These are phyloP conservation scores for Zygosaccharomyces sapae DNA, from an alignment of 1,139 yeast genomes.

Conservation along the genomic window DNA sequence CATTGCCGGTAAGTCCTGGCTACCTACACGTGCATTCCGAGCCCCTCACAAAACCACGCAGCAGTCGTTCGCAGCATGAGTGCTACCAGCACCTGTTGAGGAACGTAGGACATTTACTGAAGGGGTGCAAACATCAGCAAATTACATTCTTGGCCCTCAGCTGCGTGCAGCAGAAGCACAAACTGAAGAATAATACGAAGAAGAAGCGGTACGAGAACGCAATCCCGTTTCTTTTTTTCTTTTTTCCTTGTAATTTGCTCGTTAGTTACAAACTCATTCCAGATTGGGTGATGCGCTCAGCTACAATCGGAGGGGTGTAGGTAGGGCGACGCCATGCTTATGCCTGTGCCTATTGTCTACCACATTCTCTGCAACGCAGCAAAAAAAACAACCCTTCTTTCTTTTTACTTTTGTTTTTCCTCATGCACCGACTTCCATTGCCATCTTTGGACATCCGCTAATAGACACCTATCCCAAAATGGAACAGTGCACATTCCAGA, in stretches of 20 bases:
- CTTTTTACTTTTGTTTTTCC: too few species aligned
- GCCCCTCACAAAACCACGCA: too few species aligned
- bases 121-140: background rate
- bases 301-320: background rate
- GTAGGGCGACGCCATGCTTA: background rate
- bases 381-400: background rate
- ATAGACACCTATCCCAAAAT: background rate
- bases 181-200: too few species aligned
- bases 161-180: background rate
- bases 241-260: background rate
- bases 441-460: background rate
- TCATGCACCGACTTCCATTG: background rate
- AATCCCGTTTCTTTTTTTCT: background rate
- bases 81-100: too few species aligned
- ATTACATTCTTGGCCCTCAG: background rate
- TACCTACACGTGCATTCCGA: too few species aligned
- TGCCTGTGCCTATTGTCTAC: background rate
- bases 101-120: background rate
- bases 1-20: too few species aligned
- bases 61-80: too few species aligned
- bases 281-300: background rate
- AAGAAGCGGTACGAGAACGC: background rate
- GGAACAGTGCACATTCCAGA: background rate
- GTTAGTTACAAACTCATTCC: background rate
- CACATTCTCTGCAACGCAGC: background rate